phyloP scores from a whole-genome alignment of 164 flowering plant species.

The Vitis amurensis region DNA sequence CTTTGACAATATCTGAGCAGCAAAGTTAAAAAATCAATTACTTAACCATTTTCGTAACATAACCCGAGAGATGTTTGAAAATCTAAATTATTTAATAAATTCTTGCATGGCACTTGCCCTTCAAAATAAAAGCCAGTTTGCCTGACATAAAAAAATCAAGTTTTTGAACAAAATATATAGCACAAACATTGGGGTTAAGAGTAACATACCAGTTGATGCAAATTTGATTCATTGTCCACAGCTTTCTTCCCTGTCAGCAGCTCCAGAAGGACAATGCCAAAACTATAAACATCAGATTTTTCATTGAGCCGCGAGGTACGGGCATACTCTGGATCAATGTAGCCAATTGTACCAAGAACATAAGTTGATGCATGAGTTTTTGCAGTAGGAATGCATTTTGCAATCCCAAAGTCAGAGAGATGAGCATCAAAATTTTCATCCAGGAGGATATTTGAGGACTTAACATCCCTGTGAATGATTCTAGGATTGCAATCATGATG shows the following conservation, averaged over 20 bases:
- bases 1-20: conserved; percentile 69
- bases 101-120: too few relatives aligned
- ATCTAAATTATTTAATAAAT: too few relatives aligned
- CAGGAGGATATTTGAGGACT: conserved; percentile 82
- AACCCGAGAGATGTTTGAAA: too few relatives aligned
- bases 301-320: conserved; percentile 80
- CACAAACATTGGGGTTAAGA: too few relatives aligned
- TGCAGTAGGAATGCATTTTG: conserved; percentile 65
- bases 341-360: conserved; percentile 93
- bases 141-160: too few relatives aligned
- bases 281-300: conserved; percentile 95
- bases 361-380: conserved; percentile 84
- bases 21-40: neutral
- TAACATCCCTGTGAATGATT: conserved; percentile 85
- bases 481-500: conserved; percentile 92
- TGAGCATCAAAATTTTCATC: conserved; percentile 92
- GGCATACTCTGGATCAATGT: conserved; percentile 97
- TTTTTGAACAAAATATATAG: too few relatives aligned
- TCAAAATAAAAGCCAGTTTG: too few relatives aligned
- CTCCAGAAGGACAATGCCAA: conserved; percentile 91
- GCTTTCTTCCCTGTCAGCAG: conserved; percentile 91
- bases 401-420: conserved; percentile 93
- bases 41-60: too few relatives aligned
- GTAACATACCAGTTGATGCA: conserved; percentile 80
- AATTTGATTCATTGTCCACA: conserved; percentile 79